Evolutionary conservation across 2,329 filamentous ascomycete species (phyloP).

Genomic region (Claviceps digitariae): DNA sequence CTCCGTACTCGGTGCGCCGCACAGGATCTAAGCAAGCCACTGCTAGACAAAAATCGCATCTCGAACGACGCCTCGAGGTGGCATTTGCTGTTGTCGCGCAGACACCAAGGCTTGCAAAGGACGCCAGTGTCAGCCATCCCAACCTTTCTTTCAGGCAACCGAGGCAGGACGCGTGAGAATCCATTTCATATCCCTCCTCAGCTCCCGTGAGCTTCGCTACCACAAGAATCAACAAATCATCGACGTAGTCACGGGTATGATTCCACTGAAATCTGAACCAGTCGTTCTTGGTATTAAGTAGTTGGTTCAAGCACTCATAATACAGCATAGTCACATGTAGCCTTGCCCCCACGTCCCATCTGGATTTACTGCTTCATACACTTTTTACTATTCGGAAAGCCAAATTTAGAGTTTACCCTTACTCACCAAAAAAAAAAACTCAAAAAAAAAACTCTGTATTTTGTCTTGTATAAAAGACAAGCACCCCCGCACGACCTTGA

Average conservation of each 20-base stretch:
- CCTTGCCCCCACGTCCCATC: background rate
- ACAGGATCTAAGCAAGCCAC: background rate
- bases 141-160: background rate
- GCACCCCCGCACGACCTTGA: background rate
- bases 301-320: background rate
- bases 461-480: background rate
- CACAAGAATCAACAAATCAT: background rate
- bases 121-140: background rate
- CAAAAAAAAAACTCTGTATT: background rate
- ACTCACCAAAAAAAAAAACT: background rate
- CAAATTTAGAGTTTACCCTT: background rate
- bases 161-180: no score
- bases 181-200: background rate
- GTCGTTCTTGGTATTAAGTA: background rate
- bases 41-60: background rate
- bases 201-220: background rate
- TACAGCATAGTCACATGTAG: background rate
- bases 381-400: background rate
- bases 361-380: background rate
- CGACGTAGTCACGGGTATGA: background rate
- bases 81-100: background rate
- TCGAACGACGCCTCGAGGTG: background rate
- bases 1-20: background rate
- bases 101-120: background rate
- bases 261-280: background rate